phyloP scores from a whole-genome alignment of 2,329 filamentous ascomycete genomes.

The Lachnum nothofagi region DNA sequence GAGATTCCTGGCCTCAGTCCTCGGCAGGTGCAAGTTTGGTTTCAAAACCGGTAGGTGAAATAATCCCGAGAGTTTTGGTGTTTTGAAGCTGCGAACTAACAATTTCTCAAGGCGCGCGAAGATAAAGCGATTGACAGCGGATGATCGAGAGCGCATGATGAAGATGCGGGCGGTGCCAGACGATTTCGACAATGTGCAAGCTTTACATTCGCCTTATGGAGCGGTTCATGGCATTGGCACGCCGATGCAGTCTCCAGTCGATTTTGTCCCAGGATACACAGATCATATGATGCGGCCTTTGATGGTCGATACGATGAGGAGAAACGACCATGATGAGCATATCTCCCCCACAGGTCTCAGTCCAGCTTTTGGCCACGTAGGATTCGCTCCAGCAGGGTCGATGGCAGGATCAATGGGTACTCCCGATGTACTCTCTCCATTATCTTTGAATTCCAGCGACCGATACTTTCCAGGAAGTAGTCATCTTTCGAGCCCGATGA shows the following conservation, averaged over 20 bases:
- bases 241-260: constrained; percentile 32
- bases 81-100: constrained; percentile 6
- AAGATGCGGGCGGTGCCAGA: constrained; percentile 68
- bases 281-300: constrained; percentile 57
- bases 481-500: constrained; percentile 45
- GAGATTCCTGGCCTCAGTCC: constrained; percentile 90
- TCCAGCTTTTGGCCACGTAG: constrained; percentile 62
- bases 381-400: constrained; percentile 52
- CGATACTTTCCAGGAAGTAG: constrained; percentile 47
- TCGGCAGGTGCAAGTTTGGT: constrained; percentile 95
- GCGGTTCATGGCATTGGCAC: constrained; percentile 39
- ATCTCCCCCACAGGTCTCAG: constrained; percentile 63
- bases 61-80: background rate
- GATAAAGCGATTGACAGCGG: constrained; percentile 65
- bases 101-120: constrained; percentile 56
- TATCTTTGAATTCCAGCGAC: constrained; percentile 51
- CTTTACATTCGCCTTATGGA: constrained; percentile 62
- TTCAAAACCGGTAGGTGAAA: constrained; percentile 78
- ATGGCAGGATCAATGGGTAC: constrained; percentile 46
- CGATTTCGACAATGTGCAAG: constrained; percentile 65
- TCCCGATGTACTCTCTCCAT: constrained; percentile 53
- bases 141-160: constrained; percentile 66
- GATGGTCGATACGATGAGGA: constrained; percentile 62
- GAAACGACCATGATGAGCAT: constrained; percentile 58
- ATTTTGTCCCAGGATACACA: constrained; percentile 43